Base-by-base conservation (phyloP, 2,329 filamentous ascomycete species). In the Cytospora schulzeri region DNA sequence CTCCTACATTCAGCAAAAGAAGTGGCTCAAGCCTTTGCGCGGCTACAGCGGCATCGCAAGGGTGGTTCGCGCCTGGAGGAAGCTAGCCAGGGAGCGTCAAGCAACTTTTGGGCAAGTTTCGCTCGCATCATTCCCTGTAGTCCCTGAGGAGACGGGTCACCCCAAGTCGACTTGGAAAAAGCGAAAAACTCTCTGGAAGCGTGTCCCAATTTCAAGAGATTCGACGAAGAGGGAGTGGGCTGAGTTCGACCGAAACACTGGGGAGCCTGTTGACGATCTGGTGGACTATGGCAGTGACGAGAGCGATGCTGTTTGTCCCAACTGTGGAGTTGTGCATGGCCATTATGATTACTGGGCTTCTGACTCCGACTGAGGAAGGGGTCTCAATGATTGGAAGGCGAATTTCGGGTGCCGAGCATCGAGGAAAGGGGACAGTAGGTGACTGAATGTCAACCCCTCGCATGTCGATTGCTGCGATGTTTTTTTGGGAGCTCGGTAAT, bases 151-250 rank as follows among this genome's bases (percentile, higher is more conserved):
- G 58, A 71, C 74, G 35, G 81, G 75, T 3, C 77, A 81, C 22
- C 82, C 82, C 4, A 65, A 70, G 33, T 81, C 80, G 6, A 29
- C 54, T 3, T 79, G 73, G 65, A 72, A 76, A n/a, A 77, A 79
- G 22, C 78, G 80, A 15, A 73, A 74, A 29, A 79, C 83, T 4
- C 77, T 85, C 24, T 85, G 82, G 81, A 85, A 84, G 70, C 78
- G 74, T 15, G 77, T 85, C 0, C 83, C 82, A 1, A 55, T 75
- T 4, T 73, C 72, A 22, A 77, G 80, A 22, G 79, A 80, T 62
- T 69, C 67, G 0, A 69, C 75, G 17, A 72, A 77, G 29, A 81
- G 82, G 26, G 70, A 73, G n/a, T 85, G 82, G 82, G 73, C 76
- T 19, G 76, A 83, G 41, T 85, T 85, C 60, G 77, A 78, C 54